Base-by-base conservation (phyloP, 2,329 filamentous ascomycete genomes). In the Ceratocystis harringtonii region DNA sequence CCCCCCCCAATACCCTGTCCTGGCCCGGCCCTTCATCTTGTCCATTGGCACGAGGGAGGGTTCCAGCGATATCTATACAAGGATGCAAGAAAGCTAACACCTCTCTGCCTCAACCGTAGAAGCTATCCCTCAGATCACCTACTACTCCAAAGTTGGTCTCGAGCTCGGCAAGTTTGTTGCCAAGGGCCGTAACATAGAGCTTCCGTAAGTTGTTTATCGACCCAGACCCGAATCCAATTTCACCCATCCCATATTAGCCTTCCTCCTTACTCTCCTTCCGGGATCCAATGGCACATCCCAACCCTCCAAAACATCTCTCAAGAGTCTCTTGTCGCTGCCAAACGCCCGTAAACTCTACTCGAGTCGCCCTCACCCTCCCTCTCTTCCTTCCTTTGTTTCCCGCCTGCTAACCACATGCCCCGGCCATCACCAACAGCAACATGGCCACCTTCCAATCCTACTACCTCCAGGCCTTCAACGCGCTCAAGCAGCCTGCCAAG, bases 121-220 rank as follows among this genome's bases (percentile, higher is more conserved):
- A 76, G 82, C 94, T 79, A 84, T 92, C 71, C 94, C 94, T 71
- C 86, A 86, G 69, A 87, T 91, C 69, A 75, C 95, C 75, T 96
- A 96, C 84, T 99, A 97, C 82, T 86, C 87, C 73, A 89, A 86
- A 76, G 92, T 97, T 74, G 88, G 82, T 72, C 79, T 92, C 70
- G 94, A 99, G 81, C 81, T 97, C 68, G 83, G 83, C 75, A 95
- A 89, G 83, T 82, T 96, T 71, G 84, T 97, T 70, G 90, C 91
- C 80, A 84, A 85, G 72, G 86, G 85, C 76, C 91, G 92, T 78
- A 89, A 88, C 80, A 96, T 99, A 91, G 80, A 82, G 74, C 91
- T 90, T 78, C 94, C 94, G 94, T 99, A 88, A 85, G 92, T 80
- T 41, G 62, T 48, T 64, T 63, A 66, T 67, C 48, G n/a, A 10